Conservation (phyloP, 1,284 basidiomycete species). For the Schizopora paradoxa region DNA sequence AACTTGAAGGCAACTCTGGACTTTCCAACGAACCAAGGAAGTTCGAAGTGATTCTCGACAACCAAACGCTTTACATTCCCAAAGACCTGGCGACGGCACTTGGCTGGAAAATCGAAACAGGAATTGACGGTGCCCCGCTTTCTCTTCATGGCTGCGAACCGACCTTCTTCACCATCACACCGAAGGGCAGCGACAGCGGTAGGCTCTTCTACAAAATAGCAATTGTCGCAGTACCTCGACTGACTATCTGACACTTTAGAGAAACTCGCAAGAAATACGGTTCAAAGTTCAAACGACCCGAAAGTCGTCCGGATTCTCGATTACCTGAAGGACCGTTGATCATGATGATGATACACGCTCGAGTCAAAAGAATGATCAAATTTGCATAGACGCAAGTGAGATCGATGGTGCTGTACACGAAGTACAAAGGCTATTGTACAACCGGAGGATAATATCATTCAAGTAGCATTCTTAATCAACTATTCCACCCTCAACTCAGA, state of each 20-base stretch:
- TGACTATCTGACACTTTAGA: neutral
- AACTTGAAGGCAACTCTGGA: no score
- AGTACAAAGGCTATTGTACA: no score
- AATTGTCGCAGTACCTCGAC: neutral
- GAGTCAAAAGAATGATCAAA: no score
- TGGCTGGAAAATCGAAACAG: conserved; percentile 14
- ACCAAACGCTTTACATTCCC: conserved; percentile 18
- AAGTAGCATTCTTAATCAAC: no score
- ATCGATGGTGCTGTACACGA: conserved; percentile 36
- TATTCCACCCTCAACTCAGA: no score
- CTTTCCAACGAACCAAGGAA: neutral
- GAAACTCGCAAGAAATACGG: conserved; percentile 2
- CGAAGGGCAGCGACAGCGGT: conserved; percentile 14
- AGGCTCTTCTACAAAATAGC: neutral
- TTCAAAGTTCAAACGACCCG: conserved; percentile 4
- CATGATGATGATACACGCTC: no score
- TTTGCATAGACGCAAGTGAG: conserved; percentile 41
- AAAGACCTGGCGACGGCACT: conserved; percentile 13
- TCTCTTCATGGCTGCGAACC: conserved; percentile 16
- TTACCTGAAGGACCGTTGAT: conserved; percentile 8
- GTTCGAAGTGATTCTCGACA: conserved; percentile 18
- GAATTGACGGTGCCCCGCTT: conserved; percentile 13
- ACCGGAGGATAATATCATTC: no score
- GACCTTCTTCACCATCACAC: conserved; percentile 17
- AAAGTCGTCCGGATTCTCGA: conserved; percentile 5